Evolutionary conservation across 2,329 filamentous ascomycete genomes (phyloP), one percentile per base, ranked within the genome.

Genomic region (Cercospora berteroae): DNA sequence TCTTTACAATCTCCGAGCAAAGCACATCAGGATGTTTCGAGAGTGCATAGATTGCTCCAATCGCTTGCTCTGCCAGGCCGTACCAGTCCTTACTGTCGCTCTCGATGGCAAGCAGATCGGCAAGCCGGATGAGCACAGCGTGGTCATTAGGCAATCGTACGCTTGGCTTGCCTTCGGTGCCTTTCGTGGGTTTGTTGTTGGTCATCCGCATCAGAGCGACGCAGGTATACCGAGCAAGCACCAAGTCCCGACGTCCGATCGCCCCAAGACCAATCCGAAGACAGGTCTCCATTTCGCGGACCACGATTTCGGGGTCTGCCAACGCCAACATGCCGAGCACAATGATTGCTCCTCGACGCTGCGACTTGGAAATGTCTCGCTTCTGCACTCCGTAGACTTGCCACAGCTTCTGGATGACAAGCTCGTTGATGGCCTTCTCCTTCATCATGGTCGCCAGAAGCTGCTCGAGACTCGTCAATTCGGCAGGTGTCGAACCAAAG

Each of bases 371-470:
- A 55, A 97, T 97, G 66, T 97, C 94, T 69, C 92, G 89, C 81
- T 90, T 95, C 76, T 97, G 94, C 55, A 97, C 90, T 44, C 94
- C 93, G 76, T 99, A 99, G 3, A 99, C 94, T 76, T 97, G 93
- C 95, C 96, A 99, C 5, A 99, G 83, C 82, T 98, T 99, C 62
- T 90, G 86, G 59, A 98, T 86, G 60, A 99, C 94, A 1, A 90
- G 83, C 20, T 96, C 93, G 1, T 92, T 90, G 69, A 99, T 89
- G 78, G 94, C 87, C 13, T 93, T 92, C 42, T 90, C 89, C 80
- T 94, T 96, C 92, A 97, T 97, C 95, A 99, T 99, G 0, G 93
- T 98, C 69, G 92, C 93, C 6, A 99, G 84, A 3, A 99, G 84
- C 79, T 99, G 95, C 80, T 99, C 95, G 8, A 99, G 84, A 57